A percentile compares a stretch with the other conserved stretches of the same genome.
These are phyloP conservation scores for Calocybe gambosa DNA, from an alignment of 1,284 basidiomycete species.

Conservation along the genomic window DNA sequence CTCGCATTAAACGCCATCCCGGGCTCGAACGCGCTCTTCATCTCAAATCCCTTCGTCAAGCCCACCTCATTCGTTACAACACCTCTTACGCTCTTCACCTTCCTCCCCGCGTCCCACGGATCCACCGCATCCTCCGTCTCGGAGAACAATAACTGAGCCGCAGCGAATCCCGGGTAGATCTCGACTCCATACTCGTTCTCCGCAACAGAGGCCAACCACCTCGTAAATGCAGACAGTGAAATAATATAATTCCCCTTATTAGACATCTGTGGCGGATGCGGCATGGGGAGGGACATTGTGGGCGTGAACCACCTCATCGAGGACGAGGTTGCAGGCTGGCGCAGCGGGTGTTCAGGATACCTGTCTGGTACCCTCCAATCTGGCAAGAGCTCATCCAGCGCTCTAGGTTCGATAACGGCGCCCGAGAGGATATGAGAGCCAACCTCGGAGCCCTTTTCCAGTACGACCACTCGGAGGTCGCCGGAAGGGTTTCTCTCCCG, in stretches of 20 bases:
- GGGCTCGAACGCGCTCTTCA: conserved; percentile 90
- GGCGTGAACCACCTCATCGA: conserved; percentile 85
- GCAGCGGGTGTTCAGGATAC: conserved; percentile 51
- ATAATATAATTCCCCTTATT: conserved; percentile 91
- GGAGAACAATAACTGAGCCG: conserved; percentile 75
- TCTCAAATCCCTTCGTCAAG: conserved; percentile 70
- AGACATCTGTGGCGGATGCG: conserved; percentile 96
- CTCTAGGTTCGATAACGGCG: conserved; percentile 90
- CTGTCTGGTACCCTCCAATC: conserved; percentile 59
- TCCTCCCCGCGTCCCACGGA: conserved; percentile 30
- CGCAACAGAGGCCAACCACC: conserved; percentile 88
- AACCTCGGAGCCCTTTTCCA: conserved; percentile 47
- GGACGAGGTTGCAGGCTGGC: conserved; percentile 75
- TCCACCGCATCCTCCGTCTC: conserved; percentile 38
- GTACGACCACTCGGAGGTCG: conserved; percentile 86
- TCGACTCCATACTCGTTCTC: conserved; percentile 88
- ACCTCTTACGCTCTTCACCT: conserved; percentile 66
- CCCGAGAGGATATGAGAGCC: conserved; percentile 96
- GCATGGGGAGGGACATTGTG: conserved; percentile 74
- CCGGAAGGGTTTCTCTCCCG: conserved; percentile 55
- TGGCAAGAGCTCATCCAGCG: conserved; percentile 89
- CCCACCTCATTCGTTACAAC: conserved; percentile 96
- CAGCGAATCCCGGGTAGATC: conserved; percentile 96
- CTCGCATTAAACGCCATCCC: conserved; percentile 97
- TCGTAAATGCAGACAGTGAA: conserved; percentile 83